Evolutionary conservation across 2,329 filamentous ascomycete genomes (phyloP).

Genomic region (Claviceps citrina): DNA sequence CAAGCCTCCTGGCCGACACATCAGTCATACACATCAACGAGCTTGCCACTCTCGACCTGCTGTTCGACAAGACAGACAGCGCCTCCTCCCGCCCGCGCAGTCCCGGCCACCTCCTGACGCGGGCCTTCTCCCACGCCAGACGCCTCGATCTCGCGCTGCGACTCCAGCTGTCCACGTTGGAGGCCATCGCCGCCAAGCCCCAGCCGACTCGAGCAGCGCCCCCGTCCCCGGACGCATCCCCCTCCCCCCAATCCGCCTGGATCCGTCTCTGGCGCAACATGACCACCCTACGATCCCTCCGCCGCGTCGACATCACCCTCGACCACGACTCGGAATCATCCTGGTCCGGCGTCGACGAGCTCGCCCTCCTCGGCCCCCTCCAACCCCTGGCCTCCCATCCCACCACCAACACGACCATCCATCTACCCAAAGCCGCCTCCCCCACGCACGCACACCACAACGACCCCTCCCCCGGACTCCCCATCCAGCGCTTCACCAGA

Average conservation of each 20-base stretch:
- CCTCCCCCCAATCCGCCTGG: not conserved
- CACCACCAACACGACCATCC: not conserved
- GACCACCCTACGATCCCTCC: constrained; percentile 1
- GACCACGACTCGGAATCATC: constrained; percentile 6
- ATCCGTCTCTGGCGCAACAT: constrained; percentile 1
- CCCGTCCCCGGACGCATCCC: too few relatives aligned
- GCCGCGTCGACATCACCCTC: constrained; percentile 1
- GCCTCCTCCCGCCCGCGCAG: not conserved
- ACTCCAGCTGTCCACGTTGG: not conserved
- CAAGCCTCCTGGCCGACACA: constrained; percentile 1
- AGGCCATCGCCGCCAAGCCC: not conserved
- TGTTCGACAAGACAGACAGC: not conserved
- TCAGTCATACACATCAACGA: constrained; percentile 3
- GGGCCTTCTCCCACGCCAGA: not conserved
- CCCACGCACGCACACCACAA: not conserved
- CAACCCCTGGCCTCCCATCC: not conserved
- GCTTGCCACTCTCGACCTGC: constrained; percentile 1
- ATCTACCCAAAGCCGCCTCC: constrained; percentile 1
- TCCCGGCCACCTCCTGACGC: not conserved
- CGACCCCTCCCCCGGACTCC: not conserved
- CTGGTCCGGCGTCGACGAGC: constrained; percentile 5
- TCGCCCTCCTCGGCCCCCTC: constrained; percentile 1
- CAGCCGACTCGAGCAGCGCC: not conserved
- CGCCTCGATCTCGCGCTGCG: constrained; percentile 1
- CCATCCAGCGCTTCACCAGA: constrained; percentile 1